Conservation (phyloP, 495 filamentous ascomycete genomes). For the Tuber umbilicatum region DNA sequence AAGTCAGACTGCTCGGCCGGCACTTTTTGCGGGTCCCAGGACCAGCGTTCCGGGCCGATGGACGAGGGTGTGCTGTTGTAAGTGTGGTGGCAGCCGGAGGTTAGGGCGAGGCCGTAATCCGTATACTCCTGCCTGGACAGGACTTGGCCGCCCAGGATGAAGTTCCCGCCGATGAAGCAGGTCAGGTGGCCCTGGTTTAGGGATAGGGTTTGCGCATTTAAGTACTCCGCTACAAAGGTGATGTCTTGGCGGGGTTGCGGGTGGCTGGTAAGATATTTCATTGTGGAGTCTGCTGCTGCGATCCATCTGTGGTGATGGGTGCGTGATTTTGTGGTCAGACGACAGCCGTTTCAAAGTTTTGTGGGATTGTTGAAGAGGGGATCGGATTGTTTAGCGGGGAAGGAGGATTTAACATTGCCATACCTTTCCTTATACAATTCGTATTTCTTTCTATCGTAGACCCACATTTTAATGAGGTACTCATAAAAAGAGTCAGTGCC, state of each 20-base stretch:
- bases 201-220: constrained; percentile 47
- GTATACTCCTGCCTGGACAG: constrained; percentile 58
- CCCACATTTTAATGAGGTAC: constrained; percentile 89
- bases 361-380: not conserved
- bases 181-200: constrained; percentile 61
- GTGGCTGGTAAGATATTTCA: constrained; percentile 65
- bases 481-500: constrained; percentile 82
- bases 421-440: constrained; percentile 53
- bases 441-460: constrained; percentile 68
- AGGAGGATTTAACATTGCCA: not conserved
- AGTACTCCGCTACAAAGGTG: constrained; percentile 65
- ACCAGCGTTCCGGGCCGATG: constrained; percentile 74
- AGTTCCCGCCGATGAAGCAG: constrained; percentile 82
- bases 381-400: not conserved
- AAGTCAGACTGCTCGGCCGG: constrained; percentile 50
- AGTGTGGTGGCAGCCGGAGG: constrained; percentile 66
- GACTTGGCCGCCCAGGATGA: constrained; percentile 74
- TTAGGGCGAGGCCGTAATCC: constrained; percentile 68
- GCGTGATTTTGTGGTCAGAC: not conserved
- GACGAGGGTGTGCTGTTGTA: constrained; percentile 61
- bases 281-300: constrained; percentile 67
- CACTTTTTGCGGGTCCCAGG: constrained; percentile 54
- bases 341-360: not conserved
- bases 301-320: constrained; percentile 54
- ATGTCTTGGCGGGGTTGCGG: constrained; percentile 62